Evolutionary conservation across 257 asterid genomes (phyloP).

Genomic region (Nicotiana undulata): DNA sequence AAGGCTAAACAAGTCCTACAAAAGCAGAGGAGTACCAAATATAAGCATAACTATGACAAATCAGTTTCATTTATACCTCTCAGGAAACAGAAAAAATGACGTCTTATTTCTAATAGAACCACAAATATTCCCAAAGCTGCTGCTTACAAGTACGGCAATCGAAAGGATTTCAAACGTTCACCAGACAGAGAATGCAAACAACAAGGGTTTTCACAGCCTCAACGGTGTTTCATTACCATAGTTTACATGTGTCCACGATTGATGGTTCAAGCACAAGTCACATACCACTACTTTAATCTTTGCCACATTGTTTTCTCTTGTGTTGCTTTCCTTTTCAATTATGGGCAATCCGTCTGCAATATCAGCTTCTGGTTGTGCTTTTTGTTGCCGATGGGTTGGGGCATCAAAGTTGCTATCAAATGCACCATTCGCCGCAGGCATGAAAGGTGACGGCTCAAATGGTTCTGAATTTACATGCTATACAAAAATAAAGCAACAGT

Average conservation of each 20-base stretch:
- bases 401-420: constrained; percentile 61
- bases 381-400: constrained; percentile 42
- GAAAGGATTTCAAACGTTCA: background rate
- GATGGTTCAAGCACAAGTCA: background rate
- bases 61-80: background rate
- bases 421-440: constrained; percentile 76
- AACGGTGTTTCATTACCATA: background rate
- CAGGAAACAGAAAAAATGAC: background rate
- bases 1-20: too few relatives aligned
- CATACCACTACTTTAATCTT: constrained; percentile 99
- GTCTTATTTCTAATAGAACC: background rate
- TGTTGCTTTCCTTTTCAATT: constrained; percentile 54
- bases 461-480: constrained; percentile 95
- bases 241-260: background rate
- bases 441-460: constrained; percentile 91
- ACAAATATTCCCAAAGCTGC: background rate
- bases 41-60: background rate
- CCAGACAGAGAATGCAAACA: background rate
- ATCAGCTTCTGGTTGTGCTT: constrained; percentile 58
- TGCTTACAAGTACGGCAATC: background rate
- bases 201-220: background rate
- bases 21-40: background rate
- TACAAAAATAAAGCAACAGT: constrained; percentile 21
- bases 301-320: constrained; percentile 93
- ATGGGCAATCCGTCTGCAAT: constrained; percentile 36